These are phyloP conservation scores for Pholiota conissans DNA, from an alignment of 768 basidiomycete species.

Conservation along the genomic window DNA sequence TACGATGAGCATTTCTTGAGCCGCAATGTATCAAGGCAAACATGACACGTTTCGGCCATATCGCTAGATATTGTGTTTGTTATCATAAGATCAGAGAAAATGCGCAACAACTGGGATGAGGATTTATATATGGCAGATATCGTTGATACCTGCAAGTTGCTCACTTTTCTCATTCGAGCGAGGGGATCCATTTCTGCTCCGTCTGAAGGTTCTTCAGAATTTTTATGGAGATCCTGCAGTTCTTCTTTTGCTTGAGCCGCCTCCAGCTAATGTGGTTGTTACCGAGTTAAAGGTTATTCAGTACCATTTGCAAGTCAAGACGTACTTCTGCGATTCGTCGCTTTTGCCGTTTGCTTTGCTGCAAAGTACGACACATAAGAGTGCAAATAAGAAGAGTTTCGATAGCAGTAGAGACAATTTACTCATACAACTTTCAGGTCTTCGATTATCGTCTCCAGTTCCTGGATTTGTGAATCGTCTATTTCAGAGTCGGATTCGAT, in stretches of 20 bases:
- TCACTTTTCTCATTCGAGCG: conserved; percentile 42
- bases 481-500: neutral
- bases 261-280: neutral
- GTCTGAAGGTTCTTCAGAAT: conserved; percentile 22
- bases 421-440: neutral
- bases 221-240: conserved; percentile 31
- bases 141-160: no score
- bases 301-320: neutral
- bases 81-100: conserved; percentile 38
- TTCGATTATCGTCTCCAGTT: neutral
- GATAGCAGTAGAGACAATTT: neutral
- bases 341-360: conserved; percentile 21
- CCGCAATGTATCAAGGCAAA: conserved; percentile 36
- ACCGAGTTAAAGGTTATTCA: neutral
- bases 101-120: conserved; percentile 35
- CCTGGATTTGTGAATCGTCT: neutral
- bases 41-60: conserved; percentile 33
- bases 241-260: conserved; percentile 20
- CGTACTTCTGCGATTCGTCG: conserved; percentile 25
- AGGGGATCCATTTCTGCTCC: conserved; percentile 27
- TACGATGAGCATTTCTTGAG: conserved; percentile 36
- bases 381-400: neutral
- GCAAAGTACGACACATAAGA: neutral
- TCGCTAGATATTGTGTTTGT: conserved; percentile 34
- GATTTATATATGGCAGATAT: neutral